Conservation (phyloP, 495 filamentous ascomycete genomes). For the Penicillium paradoxum region DNA sequence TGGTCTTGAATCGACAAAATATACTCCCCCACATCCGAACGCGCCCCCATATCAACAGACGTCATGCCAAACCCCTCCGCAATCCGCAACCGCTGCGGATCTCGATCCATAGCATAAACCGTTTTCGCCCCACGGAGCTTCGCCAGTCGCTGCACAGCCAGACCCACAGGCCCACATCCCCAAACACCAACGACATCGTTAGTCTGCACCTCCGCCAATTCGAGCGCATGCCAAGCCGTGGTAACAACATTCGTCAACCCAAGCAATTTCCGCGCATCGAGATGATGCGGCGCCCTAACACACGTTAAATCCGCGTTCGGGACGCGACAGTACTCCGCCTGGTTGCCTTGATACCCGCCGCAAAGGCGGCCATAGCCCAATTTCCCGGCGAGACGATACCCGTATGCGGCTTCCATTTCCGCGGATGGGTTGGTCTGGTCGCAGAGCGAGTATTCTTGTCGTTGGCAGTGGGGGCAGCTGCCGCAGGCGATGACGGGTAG, state of each 20-base stretch:
- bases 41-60: conserved; percentile 20
- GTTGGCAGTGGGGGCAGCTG: conserved; percentile 22
- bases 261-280: conserved; percentile 46
- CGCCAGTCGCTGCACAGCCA: conserved; percentile 22
- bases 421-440: conserved; percentile 60
- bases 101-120: conserved; percentile 31
- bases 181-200: conserved; percentile 43
- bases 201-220: conserved; percentile 27
- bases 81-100: conserved; percentile 21
- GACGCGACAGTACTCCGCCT: conserved; percentile 38
- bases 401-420: conserved; percentile 56
- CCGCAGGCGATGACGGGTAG: conserved; percentile 64
- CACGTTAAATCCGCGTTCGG: conserved; percentile 35
- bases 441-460: conserved; percentile 57
- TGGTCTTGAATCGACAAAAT: conserved; percentile 27
- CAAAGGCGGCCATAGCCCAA: conserved; percentile 46
- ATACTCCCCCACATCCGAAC: conserved; percentile 25
- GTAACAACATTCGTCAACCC: conserved; percentile 32
- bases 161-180: conserved; percentile 34
- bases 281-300: conserved; percentile 40
- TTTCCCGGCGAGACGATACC: conserved; percentile 24
- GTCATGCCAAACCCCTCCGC: conserved; percentile 26
- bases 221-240: conserved; percentile 34
- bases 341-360: conserved; percentile 66
- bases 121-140: conserved; percentile 24